Evolutionary conservation across 495 filamentous ascomycete species (phyloP).

Genomic region (Daldinia grandis): DNA sequence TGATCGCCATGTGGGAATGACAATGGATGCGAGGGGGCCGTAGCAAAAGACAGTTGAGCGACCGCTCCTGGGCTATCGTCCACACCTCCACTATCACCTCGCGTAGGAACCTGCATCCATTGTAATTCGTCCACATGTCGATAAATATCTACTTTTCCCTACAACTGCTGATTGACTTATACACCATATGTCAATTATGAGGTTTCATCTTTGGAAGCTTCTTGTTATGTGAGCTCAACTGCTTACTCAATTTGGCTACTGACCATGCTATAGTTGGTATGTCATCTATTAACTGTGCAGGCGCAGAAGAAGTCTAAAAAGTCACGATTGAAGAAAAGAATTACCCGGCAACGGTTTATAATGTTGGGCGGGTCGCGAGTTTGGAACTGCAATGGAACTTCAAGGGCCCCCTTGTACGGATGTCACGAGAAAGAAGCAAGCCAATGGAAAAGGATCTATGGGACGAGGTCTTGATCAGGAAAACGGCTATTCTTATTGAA

Average conservation of each 20-base stretch:
- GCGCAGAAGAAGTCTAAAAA: conserved; percentile 4
- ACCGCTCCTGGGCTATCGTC: conserved; percentile 33
- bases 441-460: background rate
- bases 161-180: conserved; percentile 7
- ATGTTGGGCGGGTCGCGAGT: background rate
- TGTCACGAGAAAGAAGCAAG: conserved; percentile 3
- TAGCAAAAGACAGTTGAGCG: conserved; percentile 40
- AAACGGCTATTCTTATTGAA: conserved; percentile 11
- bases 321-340: background rate
- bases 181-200: conserved; percentile 3
- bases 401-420: conserved; percentile 2
- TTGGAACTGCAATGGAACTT: conserved; percentile 2
- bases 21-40: conserved; percentile 28
- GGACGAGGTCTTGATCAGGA: background rate
- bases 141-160: conserved; percentile 16
- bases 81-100: conserved; percentile 22
- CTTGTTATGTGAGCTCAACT: conserved; percentile 2
- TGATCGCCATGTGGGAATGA: conserved; percentile 26
- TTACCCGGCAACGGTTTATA: background rate
- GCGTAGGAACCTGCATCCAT: conserved; percentile 16
- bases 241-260: conserved; percentile 4
- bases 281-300: conserved; percentile 18
- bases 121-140: conserved; percentile 13
- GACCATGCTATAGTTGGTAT: background rate
- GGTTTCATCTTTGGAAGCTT: background rate